A percentile compares a stretch with the other conserved stretches of the same genome.
Evolutionary conservation across 345 rosid species (phyloP).

Genomic region (Lepidium didymum): DNA sequence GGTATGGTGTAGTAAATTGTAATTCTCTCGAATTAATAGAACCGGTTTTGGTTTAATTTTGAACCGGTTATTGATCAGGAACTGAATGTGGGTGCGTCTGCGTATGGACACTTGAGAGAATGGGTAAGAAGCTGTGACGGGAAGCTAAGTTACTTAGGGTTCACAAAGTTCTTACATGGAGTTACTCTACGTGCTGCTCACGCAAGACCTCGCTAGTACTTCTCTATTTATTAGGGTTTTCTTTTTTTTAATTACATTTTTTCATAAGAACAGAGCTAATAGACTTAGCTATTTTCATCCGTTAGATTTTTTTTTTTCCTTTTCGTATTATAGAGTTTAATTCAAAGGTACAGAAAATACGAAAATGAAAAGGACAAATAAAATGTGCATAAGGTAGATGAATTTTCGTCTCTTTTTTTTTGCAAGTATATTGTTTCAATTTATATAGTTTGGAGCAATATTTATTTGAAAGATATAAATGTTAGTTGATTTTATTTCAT

Average conservation of each 20-base stretch:
- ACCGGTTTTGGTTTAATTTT: neutral
- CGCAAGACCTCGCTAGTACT: conserved; percentile 57
- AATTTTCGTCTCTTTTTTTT: neutral
- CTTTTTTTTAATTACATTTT: neutral
- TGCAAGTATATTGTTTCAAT: neutral
- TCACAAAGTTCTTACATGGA: conserved; percentile 77
- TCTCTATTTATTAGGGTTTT: neutral
- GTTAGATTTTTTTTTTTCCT: neutral
- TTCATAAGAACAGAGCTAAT: conserved; percentile 2
- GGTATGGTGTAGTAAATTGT: conserved; percentile 24
- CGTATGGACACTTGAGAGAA: conserved; percentile 59
- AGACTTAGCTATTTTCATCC: conserved; percentile 24
- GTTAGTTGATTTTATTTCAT: neutral
- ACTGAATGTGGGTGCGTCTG: conserved; percentile 76
- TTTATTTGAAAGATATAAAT: neutral
- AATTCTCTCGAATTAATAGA: neutral
- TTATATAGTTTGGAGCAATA: neutral
- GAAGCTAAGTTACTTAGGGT: conserved; percentile 75
- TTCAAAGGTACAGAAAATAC: conserved; percentile 15
- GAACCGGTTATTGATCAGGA: conserved; percentile 42
- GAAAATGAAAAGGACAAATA: neutral
- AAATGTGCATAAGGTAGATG: conserved; percentile 28
- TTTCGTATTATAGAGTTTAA: conserved; percentile 10
- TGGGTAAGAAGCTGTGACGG: conserved; percentile 83
- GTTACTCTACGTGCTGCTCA: conserved; percentile 69